Evolutionary conservation across 1,284 basidiomycete genomes (phyloP).

Genomic region (Moesziomyces globuligerus): DNA sequence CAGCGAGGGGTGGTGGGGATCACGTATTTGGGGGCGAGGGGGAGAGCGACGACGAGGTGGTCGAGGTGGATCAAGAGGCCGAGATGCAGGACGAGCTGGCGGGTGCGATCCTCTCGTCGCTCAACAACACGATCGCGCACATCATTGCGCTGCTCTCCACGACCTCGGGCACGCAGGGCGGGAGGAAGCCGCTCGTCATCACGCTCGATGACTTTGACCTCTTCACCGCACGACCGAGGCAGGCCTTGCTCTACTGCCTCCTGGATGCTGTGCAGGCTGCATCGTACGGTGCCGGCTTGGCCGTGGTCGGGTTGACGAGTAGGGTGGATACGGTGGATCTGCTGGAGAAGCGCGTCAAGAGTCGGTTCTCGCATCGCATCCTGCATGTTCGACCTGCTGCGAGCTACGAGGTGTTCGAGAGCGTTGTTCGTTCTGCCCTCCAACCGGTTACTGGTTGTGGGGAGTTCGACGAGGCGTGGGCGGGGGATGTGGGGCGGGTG

Average conservation of each 20-base stretch:
- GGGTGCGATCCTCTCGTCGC: conserved; percentile 33
- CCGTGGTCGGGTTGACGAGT: conserved; percentile 58
- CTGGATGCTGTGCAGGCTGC: conserved; percentile 65
- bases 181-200: conserved; percentile 56
- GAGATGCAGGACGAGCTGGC: conserved; percentile 42
- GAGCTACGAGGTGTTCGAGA: conserved; percentile 30
- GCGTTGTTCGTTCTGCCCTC: conserved; percentile 42
- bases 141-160: conserved; percentile 61
- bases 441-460: background rate
- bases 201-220: conserved; percentile 62
- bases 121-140: conserved; percentile 51
- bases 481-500: conserved; percentile 17
- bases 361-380: conserved; percentile 63
- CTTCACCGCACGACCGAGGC: conserved; percentile 55
- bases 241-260: conserved; percentile 65
- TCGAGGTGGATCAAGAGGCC: conserved; percentile 21
- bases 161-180: background rate
- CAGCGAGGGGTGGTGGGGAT: conserved; percentile 1
- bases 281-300: conserved; percentile 58
- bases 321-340: conserved; percentile 59
- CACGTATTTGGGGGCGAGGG: conserved; percentile 38
- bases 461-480: conserved; percentile 32
- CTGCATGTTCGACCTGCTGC: conserved; percentile 54
- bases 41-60: conserved; percentile 22
- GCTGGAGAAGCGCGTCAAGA: conserved; percentile 65